Base-by-base conservation (phyloP, 2,329 filamentous ascomycete species). In the Epichloe brachyelytri region DNA sequence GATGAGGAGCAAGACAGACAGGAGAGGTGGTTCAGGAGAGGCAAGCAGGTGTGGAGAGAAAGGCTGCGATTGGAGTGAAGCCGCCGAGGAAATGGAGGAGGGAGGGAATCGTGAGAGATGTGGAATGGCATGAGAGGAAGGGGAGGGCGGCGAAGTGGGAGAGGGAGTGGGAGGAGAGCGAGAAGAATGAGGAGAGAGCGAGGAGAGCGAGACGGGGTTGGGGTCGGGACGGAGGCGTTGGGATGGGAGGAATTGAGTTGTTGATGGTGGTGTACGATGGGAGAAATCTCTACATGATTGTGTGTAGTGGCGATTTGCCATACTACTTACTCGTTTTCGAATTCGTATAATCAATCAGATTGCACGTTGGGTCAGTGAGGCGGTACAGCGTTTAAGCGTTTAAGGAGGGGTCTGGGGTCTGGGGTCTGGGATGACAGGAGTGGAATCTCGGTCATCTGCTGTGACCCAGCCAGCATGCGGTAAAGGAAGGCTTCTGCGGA, bases 11-110 rank as follows among this genome's bases (percentile, higher is more conserved):
- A 73, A 53, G 68, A 76, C 3, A 74, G 81, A 50, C 77, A 82
- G 61, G 67, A 71, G 57, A 70, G 82, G 22, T 85, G 82, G 82
- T 76, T 78, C 60, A 72, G 73, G 17, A 72, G 82, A 49, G 82
- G 82, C 53, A 73, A 76, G 66, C 62, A 65, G 46, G 73, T 85
- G 51, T 85, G 81, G 63, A 69, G 56, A 68, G 73, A 50, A 78
- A 76, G 69, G 78, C 79, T 1, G 80, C 75, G 59, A 65, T 82
- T 51, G 81, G 81, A 51, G 68, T 74, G 58, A 83, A 82, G 66
- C 79, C 80, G 48, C 81, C 81, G 5, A 68, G 67, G 59, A 74
- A 68, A 59, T 85, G 81, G 80, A 76, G 79, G 50, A 63, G 65
- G 8, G 76, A 77, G 63, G 78, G 78, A 33, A 65, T 79, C 43